A percentile compares a stretch with the other conserved stretches of the same genome.
Conservation (phyloP, 176 grass and related monocot species). For the Poa annua region DNA sequence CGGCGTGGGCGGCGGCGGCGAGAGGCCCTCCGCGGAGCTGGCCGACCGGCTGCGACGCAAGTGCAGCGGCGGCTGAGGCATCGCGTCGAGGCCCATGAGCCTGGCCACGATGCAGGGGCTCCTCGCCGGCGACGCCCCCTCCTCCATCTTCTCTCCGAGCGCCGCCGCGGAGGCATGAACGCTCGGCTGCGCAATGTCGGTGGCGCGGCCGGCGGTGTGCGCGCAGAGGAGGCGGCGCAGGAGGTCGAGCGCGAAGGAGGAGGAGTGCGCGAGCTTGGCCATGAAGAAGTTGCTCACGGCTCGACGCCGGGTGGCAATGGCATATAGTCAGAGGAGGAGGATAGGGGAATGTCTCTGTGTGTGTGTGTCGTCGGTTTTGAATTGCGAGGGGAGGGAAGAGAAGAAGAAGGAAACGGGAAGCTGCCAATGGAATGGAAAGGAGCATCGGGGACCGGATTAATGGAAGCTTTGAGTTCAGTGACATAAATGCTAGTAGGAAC, state of each 20-base stretch:
- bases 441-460: not conserved
- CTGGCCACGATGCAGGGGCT: conserved; percentile 86
- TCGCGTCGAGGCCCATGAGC: conserved; percentile 85
- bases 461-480: conserved; percentile 19
- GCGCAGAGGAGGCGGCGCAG: conserved; percentile 69
- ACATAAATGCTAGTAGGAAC: not conserved
- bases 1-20: conserved; percentile 37
- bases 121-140: conserved; percentile 1
- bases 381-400: conserved; percentile 40
- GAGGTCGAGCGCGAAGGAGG: conserved; percentile 48
- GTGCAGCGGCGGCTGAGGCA: conserved; percentile 37
- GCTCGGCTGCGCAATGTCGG: not conserved
- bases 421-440: not conserved
- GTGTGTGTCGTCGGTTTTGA: conserved; percentile 41
- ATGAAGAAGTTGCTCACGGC: too few relatives aligned
- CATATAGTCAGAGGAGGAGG: not conserved
- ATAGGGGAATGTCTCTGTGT: not conserved
- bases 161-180: not conserved
- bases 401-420: not conserved
- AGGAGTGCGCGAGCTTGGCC: conserved; percentile 56
- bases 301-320: too few relatives aligned
- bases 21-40: conserved; percentile 53
- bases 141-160: not conserved
- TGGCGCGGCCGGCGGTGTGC: not conserved
- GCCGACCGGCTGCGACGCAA: conserved; percentile 47